Evolutionary conservation across 2,329 filamentous ascomycete species (phyloP).

Genomic region (Alternaria atra): DNA sequence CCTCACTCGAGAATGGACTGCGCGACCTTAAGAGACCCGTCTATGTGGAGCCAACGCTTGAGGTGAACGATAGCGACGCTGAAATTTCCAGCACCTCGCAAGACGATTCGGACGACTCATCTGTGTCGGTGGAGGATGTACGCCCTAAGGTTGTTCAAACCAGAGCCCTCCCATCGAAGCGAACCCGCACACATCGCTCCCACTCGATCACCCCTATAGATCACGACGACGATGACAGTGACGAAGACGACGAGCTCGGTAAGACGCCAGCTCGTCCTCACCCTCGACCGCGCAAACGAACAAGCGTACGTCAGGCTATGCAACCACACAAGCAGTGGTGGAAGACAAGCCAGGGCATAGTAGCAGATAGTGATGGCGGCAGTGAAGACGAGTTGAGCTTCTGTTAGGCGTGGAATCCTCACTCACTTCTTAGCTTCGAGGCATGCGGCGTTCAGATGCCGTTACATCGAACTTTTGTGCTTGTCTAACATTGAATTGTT

Average conservation of each 20-base stretch:
- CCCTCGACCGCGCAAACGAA: slow-evolving; percentile 1
- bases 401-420: slow-evolving; percentile 23
- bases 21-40: slow-evolving; percentile 24
- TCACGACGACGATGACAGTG: background rate
- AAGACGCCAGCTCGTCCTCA: slow-evolving; percentile 15
- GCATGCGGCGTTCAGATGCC: background rate
- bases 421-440: background rate
- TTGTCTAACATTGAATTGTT: background rate
- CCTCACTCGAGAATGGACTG: slow-evolving; percentile 25
- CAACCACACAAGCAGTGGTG: slow-evolving; percentile 20
- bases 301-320: background rate
- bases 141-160: background rate
- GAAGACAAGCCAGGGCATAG: slow-evolving; percentile 7
- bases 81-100: background rate
- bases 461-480: background rate
- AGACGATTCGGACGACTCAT: background rate
- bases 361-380: slow-evolving; percentile 19
- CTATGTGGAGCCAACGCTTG: slow-evolving; percentile 20
- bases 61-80: slow-evolving; percentile 1
- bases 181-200: background rate
- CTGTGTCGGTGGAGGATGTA: background rate
- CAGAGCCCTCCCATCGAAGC: background rate
- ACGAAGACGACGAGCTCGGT: slow-evolving; percentile 25
- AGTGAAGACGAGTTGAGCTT: slow-evolving; percentile 49
- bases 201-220: background rate